Percentiles rank a stretch among this genome's conserved stretches.
These are phyloP conservation scores for Lodderomyces metapsilosis DNA, from an alignment of 1,139 yeast genomes.

Conservation along the genomic window DNA sequence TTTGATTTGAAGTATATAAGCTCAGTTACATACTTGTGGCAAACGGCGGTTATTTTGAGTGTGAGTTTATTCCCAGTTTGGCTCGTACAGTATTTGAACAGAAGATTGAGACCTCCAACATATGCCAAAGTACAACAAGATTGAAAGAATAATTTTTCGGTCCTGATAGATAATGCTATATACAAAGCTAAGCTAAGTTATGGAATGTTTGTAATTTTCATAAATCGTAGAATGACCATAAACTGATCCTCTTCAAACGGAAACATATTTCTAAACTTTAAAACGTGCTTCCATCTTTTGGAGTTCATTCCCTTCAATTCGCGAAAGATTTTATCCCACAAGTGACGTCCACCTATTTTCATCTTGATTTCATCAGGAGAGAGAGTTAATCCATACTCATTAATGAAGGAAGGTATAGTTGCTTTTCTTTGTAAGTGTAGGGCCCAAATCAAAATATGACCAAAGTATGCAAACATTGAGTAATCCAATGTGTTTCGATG, in stretches of 20 bases:
- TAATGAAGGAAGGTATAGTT: conserved; percentile 17
- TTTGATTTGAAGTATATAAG: conserved; percentile 68
- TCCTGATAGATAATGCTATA: background rate
- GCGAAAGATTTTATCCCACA: conserved; percentile 44
- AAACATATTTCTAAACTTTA: conserved; percentile 38
- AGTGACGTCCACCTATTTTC: conserved; percentile 41
- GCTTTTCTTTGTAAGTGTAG: conserved; percentile 25
- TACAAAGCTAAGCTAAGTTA: conserved; percentile 3
- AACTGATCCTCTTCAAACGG: conserved; percentile 46
- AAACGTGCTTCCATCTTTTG: conserved; percentile 47
- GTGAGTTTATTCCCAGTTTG: conserved; percentile 87
- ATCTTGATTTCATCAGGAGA: conserved; percentile 14
- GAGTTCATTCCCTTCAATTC: conserved; percentile 37
- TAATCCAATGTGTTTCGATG: conserved; percentile 43
- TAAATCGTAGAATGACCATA: conserved; percentile 37
- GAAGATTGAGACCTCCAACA: conserved; percentile 86
- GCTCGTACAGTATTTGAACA: conserved; percentile 71
- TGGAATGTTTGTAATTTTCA: conserved; percentile 21
- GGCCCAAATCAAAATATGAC: conserved; percentile 45
- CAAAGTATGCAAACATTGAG: conserved; percentile 38
- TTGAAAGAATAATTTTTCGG: conserved; percentile 12
- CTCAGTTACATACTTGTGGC: conserved; percentile 67
- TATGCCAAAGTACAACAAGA: conserved; percentile 95
- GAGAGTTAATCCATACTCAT: conserved; percentile 19
- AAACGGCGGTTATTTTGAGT: conserved; percentile 58